These are phyloP conservation scores for Auriscalpium orientale DNA, from an alignment of 768 basidiomycete species.

Conservation along the genomic window DNA sequence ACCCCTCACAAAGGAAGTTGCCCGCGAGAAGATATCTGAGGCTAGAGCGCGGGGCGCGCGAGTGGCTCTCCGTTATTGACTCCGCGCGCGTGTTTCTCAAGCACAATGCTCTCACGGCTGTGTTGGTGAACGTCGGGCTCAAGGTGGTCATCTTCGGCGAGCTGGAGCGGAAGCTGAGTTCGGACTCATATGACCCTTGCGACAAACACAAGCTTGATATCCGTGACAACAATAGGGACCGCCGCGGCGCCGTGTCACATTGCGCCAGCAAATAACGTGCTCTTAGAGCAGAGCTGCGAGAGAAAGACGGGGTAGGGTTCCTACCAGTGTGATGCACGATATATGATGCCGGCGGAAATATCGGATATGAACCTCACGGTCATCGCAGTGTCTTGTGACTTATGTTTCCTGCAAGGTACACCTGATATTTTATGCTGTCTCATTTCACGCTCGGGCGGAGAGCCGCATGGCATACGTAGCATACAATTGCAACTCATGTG, in stretches of 20 bases:
- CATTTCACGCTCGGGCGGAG: no score
- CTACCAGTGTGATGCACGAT: no score
- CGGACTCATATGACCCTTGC: slow-evolving; percentile 80
- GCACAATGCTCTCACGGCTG: slow-evolving; percentile 89
- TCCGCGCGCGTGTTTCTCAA: slow-evolving; percentile 56
- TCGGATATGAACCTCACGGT: no score
- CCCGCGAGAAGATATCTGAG: slow-evolving; percentile 66
- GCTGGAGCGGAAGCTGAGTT: slow-evolving; percentile 59
- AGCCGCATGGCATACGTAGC: no score
- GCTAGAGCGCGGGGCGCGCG: slow-evolving; percentile 68
- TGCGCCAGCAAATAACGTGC: no score
- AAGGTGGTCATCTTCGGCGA: slow-evolving; percentile 73
- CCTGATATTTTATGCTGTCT: no score
- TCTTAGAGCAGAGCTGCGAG: no score
- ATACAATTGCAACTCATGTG: no score
- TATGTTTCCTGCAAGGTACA: no score
- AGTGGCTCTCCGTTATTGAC: slow-evolving; percentile 55
- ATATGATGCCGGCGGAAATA: no score
- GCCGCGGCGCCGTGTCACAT: slow-evolving; percentile 56
- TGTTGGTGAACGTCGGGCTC: slow-evolving; percentile 72
- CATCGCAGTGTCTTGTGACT: no score
- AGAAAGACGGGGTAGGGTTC: no score
- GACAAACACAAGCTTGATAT: slow-evolving; percentile 90
- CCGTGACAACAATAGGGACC: slow-evolving; percentile 89
- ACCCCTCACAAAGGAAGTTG: slow-evolving; percentile 81